Percentiles rank a stretch among this genome's conserved stretches.
Evolutionary conservation across 2,329 filamentous ascomycete species (phyloP).

Genomic region (Xylaria sp.): DNA sequence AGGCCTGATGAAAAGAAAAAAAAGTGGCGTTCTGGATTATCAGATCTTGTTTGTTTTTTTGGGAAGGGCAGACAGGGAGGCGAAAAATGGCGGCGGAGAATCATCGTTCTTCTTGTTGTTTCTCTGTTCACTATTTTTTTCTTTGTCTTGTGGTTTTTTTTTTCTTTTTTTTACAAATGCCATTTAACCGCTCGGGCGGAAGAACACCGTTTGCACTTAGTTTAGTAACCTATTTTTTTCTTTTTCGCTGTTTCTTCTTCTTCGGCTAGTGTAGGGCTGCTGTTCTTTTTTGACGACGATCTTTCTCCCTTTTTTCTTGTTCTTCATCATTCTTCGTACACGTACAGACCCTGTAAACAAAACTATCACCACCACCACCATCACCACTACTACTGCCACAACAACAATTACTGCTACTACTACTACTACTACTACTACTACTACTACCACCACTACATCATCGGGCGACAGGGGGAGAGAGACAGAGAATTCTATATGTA

Average conservation of each 20-base stretch:
- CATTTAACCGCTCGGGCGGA: conserved; percentile 17
- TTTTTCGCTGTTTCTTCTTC: neutral
- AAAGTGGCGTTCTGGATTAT: conserved; percentile 25
- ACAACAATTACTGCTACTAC: no score
- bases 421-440: no score
- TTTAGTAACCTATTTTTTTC: neutral
- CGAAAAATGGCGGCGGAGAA: conserved; percentile 10
- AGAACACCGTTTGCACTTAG: no score
- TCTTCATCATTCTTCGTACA: neutral
- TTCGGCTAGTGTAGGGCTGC: conserved; percentile 4
- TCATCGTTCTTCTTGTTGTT: no score
- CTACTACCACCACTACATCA: no score
- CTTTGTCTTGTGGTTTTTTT: no score
- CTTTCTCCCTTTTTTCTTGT: neutral
- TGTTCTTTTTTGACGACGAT: neutral
- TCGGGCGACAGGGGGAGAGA: neutral
- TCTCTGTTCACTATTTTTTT: no score
- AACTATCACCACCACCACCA: no score
- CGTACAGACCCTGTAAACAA: neutral
- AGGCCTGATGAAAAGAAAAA: conserved; percentile 21
- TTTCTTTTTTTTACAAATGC: no score
- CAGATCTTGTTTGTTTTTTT: conserved; percentile 5
- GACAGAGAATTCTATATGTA: neutral
- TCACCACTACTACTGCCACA: no score
- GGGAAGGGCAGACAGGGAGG: neutral